phyloP scores from a whole-genome alignment of 1,284 basidiomycete species.

The Malassezia globosa region DNA sequence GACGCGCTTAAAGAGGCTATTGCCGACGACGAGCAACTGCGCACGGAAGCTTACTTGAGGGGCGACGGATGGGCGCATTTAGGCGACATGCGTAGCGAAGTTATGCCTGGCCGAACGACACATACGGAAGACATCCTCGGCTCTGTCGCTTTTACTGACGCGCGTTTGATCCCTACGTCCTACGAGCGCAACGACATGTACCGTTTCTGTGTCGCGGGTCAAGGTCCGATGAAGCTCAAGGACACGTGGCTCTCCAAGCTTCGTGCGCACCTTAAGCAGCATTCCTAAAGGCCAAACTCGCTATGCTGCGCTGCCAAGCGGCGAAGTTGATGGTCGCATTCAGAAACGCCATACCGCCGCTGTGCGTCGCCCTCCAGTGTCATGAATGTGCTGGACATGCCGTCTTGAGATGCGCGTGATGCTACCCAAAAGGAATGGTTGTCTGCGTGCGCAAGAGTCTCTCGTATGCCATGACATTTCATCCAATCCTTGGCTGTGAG shows the following conservation, averaged over 20 bases:
- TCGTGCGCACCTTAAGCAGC: not conserved
- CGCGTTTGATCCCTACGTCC: slow-evolving; percentile 23
- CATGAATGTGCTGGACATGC: slow-evolving; percentile 4
- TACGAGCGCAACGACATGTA: slow-evolving; percentile 40
- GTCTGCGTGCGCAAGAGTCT: slow-evolving; percentile 12
- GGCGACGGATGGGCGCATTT: slow-evolving; percentile 41
- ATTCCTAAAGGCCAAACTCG: slow-evolving; percentile 4
- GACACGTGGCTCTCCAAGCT: slow-evolving; percentile 19
- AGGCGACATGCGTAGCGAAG: slow-evolving; percentile 27
- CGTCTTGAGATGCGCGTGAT: not conserved
- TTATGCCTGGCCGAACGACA: slow-evolving; percentile 40
- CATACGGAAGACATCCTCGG: slow-evolving; percentile 41
- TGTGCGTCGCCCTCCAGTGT: slow-evolving; percentile 9
- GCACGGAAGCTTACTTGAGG: slow-evolving; percentile 33
- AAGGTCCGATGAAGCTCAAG: slow-evolving; percentile 34
- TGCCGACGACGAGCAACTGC: slow-evolving; percentile 28
- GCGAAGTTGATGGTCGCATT: slow-evolving; percentile 16
- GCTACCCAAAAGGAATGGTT: slow-evolving; percentile 12
- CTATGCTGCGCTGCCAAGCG: slow-evolving; percentile 9
- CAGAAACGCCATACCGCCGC: slow-evolving; percentile 9
- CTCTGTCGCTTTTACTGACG: slow-evolving; percentile 35
- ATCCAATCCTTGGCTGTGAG: slow-evolving; percentile 3
- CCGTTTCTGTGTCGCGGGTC: slow-evolving; percentile 31
- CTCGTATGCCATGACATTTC: slow-evolving; percentile 2
- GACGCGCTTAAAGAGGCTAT: slow-evolving; percentile 29